Percentiles rank a stretch among this genome's conserved stretches.
Evolutionary conservation across 2,329 filamentous ascomycete genomes (phyloP).

Genomic region (Colletotrichum caudatum): DNA sequence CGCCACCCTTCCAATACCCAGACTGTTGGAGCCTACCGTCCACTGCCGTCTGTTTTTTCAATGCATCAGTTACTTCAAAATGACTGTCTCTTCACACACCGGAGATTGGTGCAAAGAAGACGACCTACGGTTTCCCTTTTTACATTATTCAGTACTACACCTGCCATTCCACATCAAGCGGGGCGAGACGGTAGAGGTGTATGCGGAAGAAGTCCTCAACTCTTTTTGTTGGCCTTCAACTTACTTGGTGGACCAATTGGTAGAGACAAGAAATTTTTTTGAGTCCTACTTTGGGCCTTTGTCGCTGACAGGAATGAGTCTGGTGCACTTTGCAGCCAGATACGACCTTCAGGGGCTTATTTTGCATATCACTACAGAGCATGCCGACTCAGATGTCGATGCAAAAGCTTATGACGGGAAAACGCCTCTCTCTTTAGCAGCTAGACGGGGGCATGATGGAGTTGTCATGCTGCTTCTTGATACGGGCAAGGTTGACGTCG

Average conservation of each 20-base stretch:
- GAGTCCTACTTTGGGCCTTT: no score
- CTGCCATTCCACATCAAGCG: neutral
- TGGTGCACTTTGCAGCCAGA: neutral
- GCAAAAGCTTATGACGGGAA: accelerated
- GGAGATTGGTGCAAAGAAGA: neutral
- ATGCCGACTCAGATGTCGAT: neutral
- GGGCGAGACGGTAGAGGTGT: neutral
- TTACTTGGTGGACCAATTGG: neutral
- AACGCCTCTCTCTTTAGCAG: neutral
- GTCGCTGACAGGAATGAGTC: no score
- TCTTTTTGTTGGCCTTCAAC: neutral
- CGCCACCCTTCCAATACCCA: neutral
- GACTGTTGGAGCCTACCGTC: neutral
- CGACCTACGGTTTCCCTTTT: neutral
- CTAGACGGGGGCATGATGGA: no score
- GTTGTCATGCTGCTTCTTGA: no score
- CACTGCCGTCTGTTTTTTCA: neutral
- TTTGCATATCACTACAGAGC: neutral
- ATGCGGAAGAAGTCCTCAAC: neutral
- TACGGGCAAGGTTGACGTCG: no score
- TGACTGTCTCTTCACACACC: neutral
- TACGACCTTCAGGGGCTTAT: neutral
- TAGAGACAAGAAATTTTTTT: neutral
- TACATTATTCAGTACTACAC: accelerated
- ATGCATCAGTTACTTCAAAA: neutral